phyloP scores from a whole-genome alignment of 2,329 filamentous ascomycete genomes.

The Polychaeton citri region DNA sequence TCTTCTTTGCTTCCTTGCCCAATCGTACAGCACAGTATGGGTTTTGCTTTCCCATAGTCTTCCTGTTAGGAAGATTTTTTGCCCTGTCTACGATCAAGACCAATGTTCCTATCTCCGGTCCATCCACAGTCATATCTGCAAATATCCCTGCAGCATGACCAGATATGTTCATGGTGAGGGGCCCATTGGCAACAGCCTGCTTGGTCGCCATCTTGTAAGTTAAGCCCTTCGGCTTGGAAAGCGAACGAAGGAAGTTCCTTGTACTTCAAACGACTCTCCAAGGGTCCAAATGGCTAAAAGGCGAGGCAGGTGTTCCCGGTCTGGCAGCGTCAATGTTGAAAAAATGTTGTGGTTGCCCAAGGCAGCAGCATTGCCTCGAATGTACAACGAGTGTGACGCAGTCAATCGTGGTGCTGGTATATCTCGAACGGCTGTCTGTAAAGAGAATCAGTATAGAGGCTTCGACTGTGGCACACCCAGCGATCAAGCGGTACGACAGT shows the following conservation, averaged over 20 bases:
- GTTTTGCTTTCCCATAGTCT: slow-evolving; percentile 97
- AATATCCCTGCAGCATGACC: slow-evolving; percentile 86
- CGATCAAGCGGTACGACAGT: too few species aligned
- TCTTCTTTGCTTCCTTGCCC: slow-evolving; percentile 96
- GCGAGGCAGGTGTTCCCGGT: too few species aligned
- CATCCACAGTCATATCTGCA: slow-evolving; percentile 85
- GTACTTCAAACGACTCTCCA: background rate
- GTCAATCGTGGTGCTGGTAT: too few species aligned
- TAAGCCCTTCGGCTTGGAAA: background rate
- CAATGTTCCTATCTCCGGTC: slow-evolving; percentile 83
- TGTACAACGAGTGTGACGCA: too few species aligned
- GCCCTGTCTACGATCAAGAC: slow-evolving; percentile 86
- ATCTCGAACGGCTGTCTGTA: too few species aligned
- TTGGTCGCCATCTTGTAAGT: slow-evolving; percentile 22
- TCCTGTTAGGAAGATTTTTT: slow-evolving; percentile 92
- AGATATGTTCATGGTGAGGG: slow-evolving; percentile 28
- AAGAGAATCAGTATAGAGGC: too few species aligned
- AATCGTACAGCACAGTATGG: slow-evolving; percentile 89
- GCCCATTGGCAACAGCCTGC: slow-evolving; percentile 14
- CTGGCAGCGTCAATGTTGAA: too few species aligned
- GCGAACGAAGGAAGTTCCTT: background rate
- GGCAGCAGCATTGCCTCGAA: too few species aligned
- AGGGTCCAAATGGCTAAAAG: too few species aligned
- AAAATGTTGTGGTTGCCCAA: too few species aligned
- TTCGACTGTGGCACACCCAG: too few species aligned